Base-by-base conservation (phyloP, 1,284 basidiomycete species). In the Sporisorium exsertum region DNA sequence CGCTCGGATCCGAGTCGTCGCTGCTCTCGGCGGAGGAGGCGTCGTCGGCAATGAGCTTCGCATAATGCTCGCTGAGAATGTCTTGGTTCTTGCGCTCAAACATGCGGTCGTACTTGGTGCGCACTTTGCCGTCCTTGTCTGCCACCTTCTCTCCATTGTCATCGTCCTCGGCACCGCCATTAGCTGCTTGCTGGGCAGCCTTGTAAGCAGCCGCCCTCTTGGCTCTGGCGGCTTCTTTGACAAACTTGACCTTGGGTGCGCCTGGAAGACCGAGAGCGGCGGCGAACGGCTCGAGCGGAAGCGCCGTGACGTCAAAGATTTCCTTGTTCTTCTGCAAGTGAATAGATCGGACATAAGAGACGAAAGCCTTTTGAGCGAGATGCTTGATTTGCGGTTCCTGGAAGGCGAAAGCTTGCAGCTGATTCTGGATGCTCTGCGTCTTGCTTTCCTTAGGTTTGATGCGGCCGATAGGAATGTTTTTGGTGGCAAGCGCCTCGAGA, bases 381-480 rank as follows among this genome's bases (percentile, higher is more conserved):
- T 98, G 97, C 86, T 99, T 99, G 86, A 99, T 92, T 86, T 99
- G 94, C 0, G 95, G 93, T 71, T 97, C 95, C 86, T 95, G 92
- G 88, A 99, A 99, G 2, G 93, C 92, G 58, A 97, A 90, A 58
- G 91, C 93, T 86, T 99, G 97, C 62, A 99, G 88, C 86, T 95
- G 93, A 81, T 93, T 93, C 82, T 92, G 89, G 68, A 97, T 91
- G 79, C 89, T 91, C 83, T 93, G 91, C 61, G 93, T 93, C 88
- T 94, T 97, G 87, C 93, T 95, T 71, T 91, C 89, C 84, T 92
- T 92, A 77, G 95, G 92, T 87, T 97, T 97, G 87, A 97, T 96
- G 84, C 91, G 91, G 61, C 90, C 88, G 52, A 80, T 72, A 26
- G 67, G 64, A 37, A 99, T 89, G 12, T 89, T 89, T 86, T 94